Evolutionary conservation across 108 stramenopile genomes (phyloP), one percentile per base, ranked within the genome.

Genomic region (Mediolabrus comicus): DNA sequence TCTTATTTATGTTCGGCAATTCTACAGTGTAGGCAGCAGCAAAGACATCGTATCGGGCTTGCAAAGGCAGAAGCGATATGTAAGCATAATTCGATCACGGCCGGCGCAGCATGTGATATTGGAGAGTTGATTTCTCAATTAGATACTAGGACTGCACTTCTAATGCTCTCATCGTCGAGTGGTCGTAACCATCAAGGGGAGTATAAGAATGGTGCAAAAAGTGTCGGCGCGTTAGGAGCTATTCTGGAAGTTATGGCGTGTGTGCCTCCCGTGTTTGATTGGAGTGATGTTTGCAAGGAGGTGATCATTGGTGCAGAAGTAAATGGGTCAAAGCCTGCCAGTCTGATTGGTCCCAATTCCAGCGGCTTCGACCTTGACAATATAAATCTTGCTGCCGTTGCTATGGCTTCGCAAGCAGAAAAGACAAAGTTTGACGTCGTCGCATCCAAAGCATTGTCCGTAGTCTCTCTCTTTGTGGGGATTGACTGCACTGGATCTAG

Each of bases 1-100:
- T 69, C 70, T 24, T 90, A 87, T 75, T 61, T 87, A 10, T 88
- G 89, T 74, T 72, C 73, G 3, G 74, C 88, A 27, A 75, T 90
- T 55, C 29, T 87, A 26, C 61, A 69, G 10, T 75, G 75, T 59
- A 67, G 29, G 35, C 3, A 41, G 11, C 64, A 65, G n/a, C 57
- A 35, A 38, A 58, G 14, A 8, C 59, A 49, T 49, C 46, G 46
- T 22, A 2, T 49, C 9, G 46, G 46, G 19, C 5, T 49, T 22
- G 46, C 19, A n/a, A 38, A 26, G 4, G 65, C 56, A 24, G 53
- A 79, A 25, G 68, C 52, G 0, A 16, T 82, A 12, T 75, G 19
- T 25, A 53, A 39, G 28, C 72, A 74, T 19, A 61, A 33, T 33
- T 33, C 74, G 3, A 33, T 74, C 24, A 78, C 80, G 2, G 83